Evolutionary conservation across 2,329 filamentous ascomycete species (phyloP).

Genomic region (Cercospora zeae-maydis): DNA sequence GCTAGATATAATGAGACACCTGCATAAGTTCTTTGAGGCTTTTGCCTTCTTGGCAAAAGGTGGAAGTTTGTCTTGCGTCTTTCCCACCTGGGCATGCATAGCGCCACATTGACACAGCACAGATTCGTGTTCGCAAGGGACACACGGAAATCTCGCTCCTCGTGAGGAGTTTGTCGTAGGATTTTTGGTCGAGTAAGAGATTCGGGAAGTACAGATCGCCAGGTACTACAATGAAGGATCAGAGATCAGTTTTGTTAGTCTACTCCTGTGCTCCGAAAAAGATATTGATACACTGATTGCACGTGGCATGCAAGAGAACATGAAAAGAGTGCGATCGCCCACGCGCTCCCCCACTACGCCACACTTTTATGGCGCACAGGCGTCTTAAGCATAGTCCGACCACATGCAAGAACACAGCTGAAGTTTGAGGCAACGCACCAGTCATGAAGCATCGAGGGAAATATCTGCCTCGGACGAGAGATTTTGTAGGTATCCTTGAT

Average conservation of each 20-base stretch:
- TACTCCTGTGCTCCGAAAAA: neutral
- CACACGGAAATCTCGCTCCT: neutral
- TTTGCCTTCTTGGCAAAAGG: neutral
- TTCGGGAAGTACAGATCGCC: neutral
- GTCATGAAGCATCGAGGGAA: neutral
- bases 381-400: conserved; percentile 10
- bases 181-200: neutral
- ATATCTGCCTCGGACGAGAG: neutral
- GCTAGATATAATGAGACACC: neutral
- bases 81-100: neutral
- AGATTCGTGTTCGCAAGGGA: neutral
- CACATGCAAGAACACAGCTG: neutral
- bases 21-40: neutral
- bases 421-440: conserved; percentile 1
- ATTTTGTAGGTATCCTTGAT: neutral
- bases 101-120: neutral
- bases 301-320: neutral
- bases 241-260: neutral
- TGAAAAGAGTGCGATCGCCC: conserved; percentile 3
- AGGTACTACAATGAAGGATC: neutral
- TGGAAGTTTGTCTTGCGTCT: neutral
- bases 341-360: neutral
- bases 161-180: neutral
- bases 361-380: neutral
- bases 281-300: neutral